Percentiles rank a stretch among this genome's conserved stretches.
Conservation (phyloP, 179 eudicot species). For the Vitellaria paradoxa region DNA sequence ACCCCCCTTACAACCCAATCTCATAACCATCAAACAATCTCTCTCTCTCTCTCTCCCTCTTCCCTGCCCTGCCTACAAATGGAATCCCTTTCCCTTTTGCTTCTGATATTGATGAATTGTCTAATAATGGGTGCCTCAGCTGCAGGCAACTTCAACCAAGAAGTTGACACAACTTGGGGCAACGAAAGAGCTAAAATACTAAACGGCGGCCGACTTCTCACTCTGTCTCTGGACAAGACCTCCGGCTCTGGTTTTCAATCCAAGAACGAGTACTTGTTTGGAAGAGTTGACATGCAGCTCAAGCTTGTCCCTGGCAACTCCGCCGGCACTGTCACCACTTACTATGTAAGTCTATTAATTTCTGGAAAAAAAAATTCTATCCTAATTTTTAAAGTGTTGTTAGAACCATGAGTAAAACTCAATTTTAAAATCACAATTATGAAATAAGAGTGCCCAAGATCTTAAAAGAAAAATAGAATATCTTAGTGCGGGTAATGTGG, state of each 20-base stretch:
- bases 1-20: too few relatives aligned
- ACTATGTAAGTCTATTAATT: constrained; percentile 17
- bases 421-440: too few relatives aligned
- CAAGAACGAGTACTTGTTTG: constrained; percentile 28
- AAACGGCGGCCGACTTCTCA: constrained; percentile 23
- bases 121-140: constrained; percentile 21
- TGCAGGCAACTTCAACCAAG: constrained; percentile 23
- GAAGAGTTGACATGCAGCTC: constrained; percentile 33
- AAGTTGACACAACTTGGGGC: constrained; percentile 28
- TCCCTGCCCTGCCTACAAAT: neutral
- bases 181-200: constrained; percentile 17
- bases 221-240: constrained; percentile 25
- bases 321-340: constrained; percentile 42
- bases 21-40: too few relatives aligned
- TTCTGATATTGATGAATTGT: neutral
- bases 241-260: constrained; percentile 37
- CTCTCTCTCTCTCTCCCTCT: neutral
- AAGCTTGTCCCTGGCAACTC: constrained; percentile 34
- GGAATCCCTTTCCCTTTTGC: neutral
- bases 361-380: too few relatives aligned
- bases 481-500: too few relatives aligned
- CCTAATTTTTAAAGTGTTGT: too few relatives aligned
- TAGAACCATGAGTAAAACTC: too few relatives aligned
- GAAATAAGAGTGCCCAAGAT: too few relatives aligned
- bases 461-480: too few relatives aligned